Percentiles rank a stretch among this genome's conserved stretches.
Conservation (phyloP, 192 early-diverging fungal species). For the Mortierella alpina region DNA sequence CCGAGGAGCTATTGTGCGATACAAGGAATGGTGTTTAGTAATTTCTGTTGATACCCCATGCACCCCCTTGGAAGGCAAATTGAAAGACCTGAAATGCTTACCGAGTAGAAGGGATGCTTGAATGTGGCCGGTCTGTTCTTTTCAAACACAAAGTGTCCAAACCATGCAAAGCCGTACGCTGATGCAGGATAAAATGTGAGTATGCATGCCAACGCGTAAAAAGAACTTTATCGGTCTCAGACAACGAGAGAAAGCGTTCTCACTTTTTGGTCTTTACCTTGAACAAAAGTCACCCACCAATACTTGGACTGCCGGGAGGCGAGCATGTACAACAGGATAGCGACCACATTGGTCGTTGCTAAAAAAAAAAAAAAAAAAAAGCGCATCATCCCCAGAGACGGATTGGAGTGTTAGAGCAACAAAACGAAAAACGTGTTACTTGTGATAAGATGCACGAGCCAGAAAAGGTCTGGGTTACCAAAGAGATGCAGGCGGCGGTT, state of each 20-base stretch:
- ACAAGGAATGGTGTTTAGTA: not conserved
- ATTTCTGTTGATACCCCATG: not conserved
- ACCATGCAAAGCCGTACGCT: constrained; percentile 75
- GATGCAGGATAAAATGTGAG: constrained; percentile 13
- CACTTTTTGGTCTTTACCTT: constrained; percentile 30
- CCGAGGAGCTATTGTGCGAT: constrained; percentile 48
- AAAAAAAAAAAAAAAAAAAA: not conserved
- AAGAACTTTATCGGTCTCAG: not conserved
- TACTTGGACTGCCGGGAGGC: constrained; percentile 36
- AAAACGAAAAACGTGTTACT: not conserved
- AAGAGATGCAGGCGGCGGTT: constrained; percentile 67
- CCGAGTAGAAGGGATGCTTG: constrained; percentile 72
- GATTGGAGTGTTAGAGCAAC: not conserved
- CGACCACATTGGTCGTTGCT: constrained; percentile 53
- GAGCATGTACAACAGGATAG: constrained; percentile 39
- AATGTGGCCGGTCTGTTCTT: constrained; percentile 78
- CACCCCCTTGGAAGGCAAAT: not conserved
- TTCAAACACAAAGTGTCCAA: constrained; percentile 75
- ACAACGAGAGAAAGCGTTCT: not conserved
- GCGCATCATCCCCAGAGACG: not conserved
- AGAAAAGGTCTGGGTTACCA: constrained; percentile 47
- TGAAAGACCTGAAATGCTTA: not conserved
- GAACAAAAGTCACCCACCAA: constrained; percentile 47
- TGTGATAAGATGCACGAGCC: not conserved
- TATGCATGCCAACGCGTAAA: not conserved